Conservation (phyloP, 306 rosid species). For the Corylus americana region DNA sequence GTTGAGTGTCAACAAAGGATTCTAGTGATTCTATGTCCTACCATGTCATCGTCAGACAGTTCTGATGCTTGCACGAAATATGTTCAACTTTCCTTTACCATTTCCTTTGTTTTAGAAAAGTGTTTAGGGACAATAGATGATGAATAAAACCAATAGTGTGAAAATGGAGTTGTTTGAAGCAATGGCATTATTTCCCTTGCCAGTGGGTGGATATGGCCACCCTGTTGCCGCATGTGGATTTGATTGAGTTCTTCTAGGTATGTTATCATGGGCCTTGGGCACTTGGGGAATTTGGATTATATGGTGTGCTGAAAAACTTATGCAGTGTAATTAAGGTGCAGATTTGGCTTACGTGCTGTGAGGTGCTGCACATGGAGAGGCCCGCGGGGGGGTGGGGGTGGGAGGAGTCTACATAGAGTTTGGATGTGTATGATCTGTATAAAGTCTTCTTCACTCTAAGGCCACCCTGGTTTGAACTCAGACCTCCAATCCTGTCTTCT, state of each 20-base stretch:
- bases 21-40: not conserved
- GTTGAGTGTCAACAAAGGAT: not conserved
- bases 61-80: not conserved
- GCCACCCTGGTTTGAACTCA: not conserved
- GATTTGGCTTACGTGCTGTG: too few relatives aligned
- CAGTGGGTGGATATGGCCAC: not conserved
- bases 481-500: too few relatives aligned
- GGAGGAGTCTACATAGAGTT: too few relatives aligned
- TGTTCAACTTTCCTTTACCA: not conserved
- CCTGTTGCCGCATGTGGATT: not conserved
- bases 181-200: not conserved
- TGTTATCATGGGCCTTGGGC: not conserved
- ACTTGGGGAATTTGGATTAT: not conserved
- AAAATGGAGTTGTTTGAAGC: not conserved
- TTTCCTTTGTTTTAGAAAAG: not conserved
- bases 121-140: not conserved
- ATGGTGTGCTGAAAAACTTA: not conserved
- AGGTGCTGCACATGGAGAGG: too few relatives aligned
- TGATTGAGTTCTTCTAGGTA: not conserved
- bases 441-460: not conserved
- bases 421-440: not conserved
- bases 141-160: not conserved
- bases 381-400: too few relatives aligned
- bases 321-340: not conserved
- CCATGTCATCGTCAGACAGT: not conserved